Conservation (phyloP, 352 stramenopile genomes). For the Pythium rishiriense region DNA sequence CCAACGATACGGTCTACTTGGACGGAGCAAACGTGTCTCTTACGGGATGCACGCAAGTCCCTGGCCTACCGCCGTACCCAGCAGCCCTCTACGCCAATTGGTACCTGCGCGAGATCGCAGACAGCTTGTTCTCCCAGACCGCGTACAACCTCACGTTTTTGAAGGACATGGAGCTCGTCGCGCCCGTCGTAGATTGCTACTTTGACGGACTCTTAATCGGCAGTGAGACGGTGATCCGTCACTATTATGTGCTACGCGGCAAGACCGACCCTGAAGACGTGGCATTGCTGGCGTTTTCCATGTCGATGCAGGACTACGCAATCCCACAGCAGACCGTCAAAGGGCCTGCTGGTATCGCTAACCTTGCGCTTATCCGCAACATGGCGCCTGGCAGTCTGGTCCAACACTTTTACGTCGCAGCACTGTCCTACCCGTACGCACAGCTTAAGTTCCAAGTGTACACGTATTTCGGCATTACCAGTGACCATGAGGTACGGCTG, state of each 20-base stretch:
- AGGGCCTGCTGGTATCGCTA: background rate
- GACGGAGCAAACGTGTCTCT: background rate
- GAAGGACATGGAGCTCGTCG: slow-evolving; percentile 15
- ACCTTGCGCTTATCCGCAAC: background rate
- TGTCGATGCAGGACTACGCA: background rate
- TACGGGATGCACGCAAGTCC: background rate
- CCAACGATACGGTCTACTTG: slow-evolving; percentile 20
- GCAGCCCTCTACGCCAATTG: background rate
- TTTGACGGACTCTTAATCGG: slow-evolving; percentile 21
- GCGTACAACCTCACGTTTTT: slow-evolving; percentile 18
- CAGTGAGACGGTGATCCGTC: background rate
- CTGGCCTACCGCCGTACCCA: background rate
- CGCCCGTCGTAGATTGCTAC: slow-evolving; percentile 40
- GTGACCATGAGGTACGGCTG: background rate
- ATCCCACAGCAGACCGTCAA: background rate
- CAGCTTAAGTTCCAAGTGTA: background rate
- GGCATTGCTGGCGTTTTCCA: background rate
- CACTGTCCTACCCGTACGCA: slow-evolving; percentile 5
- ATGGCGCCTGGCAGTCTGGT: background rate
- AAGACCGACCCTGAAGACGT: background rate
- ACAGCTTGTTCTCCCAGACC: background rate
- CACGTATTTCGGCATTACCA: background rate
- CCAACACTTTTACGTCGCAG: background rate
- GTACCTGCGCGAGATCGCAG: background rate
- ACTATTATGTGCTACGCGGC: slow-evolving; percentile 14